Conservation (phyloP, 352 stramenopile genomes). For the Phytopythium mirpurense region DNA sequence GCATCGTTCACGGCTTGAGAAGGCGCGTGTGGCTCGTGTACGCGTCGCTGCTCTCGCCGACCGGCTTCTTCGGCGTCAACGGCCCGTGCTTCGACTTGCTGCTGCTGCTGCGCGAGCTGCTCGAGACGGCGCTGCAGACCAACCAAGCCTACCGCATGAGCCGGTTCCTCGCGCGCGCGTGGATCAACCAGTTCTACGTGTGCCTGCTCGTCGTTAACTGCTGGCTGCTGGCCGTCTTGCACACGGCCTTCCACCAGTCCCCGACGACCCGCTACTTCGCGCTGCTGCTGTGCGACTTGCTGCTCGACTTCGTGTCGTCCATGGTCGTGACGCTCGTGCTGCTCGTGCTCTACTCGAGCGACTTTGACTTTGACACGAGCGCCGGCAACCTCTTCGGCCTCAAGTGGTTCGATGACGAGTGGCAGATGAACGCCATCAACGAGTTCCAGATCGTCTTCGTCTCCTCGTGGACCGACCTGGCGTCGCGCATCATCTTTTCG, state of each 20-base stretch:
- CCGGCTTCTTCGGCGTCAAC: slow-evolving; percentile 23
- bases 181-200: slow-evolving; percentile 12
- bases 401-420: slow-evolving; percentile 41
- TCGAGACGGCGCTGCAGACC: slow-evolving; percentile 8
- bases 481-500: slow-evolving; percentile 18
- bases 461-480: slow-evolving; percentile 20
- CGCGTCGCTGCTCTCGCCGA: slow-evolving; percentile 13
- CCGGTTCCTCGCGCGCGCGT: background rate
- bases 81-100: slow-evolving; percentile 24
- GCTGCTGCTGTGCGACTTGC: slow-evolving; percentile 24
- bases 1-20: too few species aligned
- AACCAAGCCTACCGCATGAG: slow-evolving; percentile 14
- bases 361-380: background rate
- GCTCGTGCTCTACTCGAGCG: slow-evolving; percentile 7
- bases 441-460: slow-evolving; percentile 45
- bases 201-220: slow-evolving; percentile 13
- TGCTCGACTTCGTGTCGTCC: slow-evolving; percentile 34
- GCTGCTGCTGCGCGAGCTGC: slow-evolving; percentile 6
- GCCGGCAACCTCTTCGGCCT: background rate
- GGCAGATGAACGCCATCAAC: slow-evolving; percentile 32
- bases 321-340: slow-evolving; percentile 23
- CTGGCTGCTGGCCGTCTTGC: slow-evolving; percentile 25
- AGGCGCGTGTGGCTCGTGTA: background rate
- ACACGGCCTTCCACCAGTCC: slow-evolving; percentile 15
- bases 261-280: slow-evolving; percentile 13